Evolutionary conservation across 148 eudicot genomes (phyloP), one percentile per base, ranked within the genome.

Genomic region (Pharnaceum exiguum): DNA sequence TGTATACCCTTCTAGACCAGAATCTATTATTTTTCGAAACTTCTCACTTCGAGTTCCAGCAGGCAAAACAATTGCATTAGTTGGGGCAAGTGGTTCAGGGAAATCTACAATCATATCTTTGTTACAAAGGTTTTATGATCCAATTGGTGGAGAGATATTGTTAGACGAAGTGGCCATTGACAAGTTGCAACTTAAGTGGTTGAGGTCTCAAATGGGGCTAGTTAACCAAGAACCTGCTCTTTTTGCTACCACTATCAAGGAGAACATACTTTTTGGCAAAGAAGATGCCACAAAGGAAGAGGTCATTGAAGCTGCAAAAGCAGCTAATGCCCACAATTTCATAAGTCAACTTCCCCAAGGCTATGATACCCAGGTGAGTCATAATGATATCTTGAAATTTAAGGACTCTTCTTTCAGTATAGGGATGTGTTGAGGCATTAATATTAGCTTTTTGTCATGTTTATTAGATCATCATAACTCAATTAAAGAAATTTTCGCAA

Each of bases 51-150:
- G 36, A 33, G 37, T 75, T 39, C 72, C 73, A 5, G 60, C 72
- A 7, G 76, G 73, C 13, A 47, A 36, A 47, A 67, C 66, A 18
- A 71, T 71, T 13, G 79, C 76, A 0, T 25, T 75, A n/a, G 79
- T 75, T 8, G 79, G 79, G 15, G 67, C 58, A 18, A 75, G 79
- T 39, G 79, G 79, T 29, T 75, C 79, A 0, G 79, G 79, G 4
- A 75, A 75, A 54, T 71, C 76, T 5, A 75, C 79, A 10, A 54
- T 67, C 36, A 42, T 71, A 2, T 62, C 79, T 3, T 31, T 75
- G 40, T 56, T 75, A 26, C 72, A 75, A 27, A 57, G 79, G 45
- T 75, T 71, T 51, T 75, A 75, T 10, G 73, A 71, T 46, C 76
- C 76, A 3, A n/a, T 66, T 9, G 65, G 60, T 0, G 79, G 79